Percentiles rank a stretch among this genome's conserved stretches.
These are phyloP conservation scores for Hordeum vulgare DNA, from an alignment of 176 grass and related monocot genomes.

Conservation along the genomic window MorexV3_pseudomolecules_assembly NC_058522.1:429472941-429473440, in stretches of 20 bases:
- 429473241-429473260: not conserved
- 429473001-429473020: not conserved
- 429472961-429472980: not conserved
- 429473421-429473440: not conserved
- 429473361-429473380: not conserved
- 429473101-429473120: not conserved
- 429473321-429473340: not conserved
- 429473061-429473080: not conserved
- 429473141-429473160: not conserved
- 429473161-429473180: not conserved
- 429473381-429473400: not conserved
- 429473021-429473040: not conserved
- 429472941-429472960: not conserved
- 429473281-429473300: not conserved
- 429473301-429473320: not conserved
- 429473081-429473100: not conserved
- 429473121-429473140: not conserved
- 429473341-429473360: conserved; percentile 2
- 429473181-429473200: not conserved
- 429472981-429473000: not conserved
- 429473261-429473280: not conserved
- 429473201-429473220: not conserved
- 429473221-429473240: not conserved
- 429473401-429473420: not conserved
- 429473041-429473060: not conserved